Evolutionary conservation across 805 yeast genomes (phyloP).

Genomic region (Millerozyma miso): DNA sequence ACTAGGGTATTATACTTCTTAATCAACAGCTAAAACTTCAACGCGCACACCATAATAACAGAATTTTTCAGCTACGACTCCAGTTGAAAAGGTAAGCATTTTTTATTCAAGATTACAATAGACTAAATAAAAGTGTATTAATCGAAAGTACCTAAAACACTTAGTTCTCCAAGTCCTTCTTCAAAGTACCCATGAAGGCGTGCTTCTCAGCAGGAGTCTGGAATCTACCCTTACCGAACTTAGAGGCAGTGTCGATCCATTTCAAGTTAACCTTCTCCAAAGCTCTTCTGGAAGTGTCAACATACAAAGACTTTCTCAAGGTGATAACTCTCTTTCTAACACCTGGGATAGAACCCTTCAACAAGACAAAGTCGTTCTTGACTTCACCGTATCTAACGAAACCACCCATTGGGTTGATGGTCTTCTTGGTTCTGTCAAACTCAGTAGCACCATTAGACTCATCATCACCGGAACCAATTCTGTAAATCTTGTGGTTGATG

Average conservation of each 20-base stretch:
- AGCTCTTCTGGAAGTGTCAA: slow-evolving; percentile 97
- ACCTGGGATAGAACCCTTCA: slow-evolving; percentile 99
- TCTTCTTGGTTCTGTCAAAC: slow-evolving; percentile 99
- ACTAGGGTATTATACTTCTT: no score
- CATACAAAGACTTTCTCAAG: slow-evolving; percentile 96
- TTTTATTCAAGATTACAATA: background rate
- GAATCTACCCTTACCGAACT: slow-evolving; percentile 99
- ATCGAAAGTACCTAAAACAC: slow-evolving; percentile 4
- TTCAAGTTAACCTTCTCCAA: slow-evolving; percentile 93
- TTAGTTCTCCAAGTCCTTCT: slow-evolving; percentile 80
- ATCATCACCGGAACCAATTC: slow-evolving; percentile 95
- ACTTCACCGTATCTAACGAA: slow-evolving; percentile 99
- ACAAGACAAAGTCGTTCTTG: slow-evolving; percentile 94
- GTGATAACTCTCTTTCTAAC: slow-evolving; percentile 99
- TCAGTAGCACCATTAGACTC: slow-evolving; percentile 93
- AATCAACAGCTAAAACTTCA: no score
- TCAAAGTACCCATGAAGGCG: slow-evolving; percentile 99
- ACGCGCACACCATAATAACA: no score
- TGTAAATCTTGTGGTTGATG: slow-evolving; percentile 99
- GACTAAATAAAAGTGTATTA: background rate
- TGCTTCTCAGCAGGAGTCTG: slow-evolving; percentile 99
- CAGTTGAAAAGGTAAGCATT: no score
- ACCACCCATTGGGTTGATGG: slow-evolving; percentile 99
- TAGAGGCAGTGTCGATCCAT: slow-evolving; percentile 99
- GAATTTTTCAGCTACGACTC: no score